Base-by-base conservation (phyloP, 495 filamentous ascomycete species). In the Paragyromitra xinjiangensis region DNA sequence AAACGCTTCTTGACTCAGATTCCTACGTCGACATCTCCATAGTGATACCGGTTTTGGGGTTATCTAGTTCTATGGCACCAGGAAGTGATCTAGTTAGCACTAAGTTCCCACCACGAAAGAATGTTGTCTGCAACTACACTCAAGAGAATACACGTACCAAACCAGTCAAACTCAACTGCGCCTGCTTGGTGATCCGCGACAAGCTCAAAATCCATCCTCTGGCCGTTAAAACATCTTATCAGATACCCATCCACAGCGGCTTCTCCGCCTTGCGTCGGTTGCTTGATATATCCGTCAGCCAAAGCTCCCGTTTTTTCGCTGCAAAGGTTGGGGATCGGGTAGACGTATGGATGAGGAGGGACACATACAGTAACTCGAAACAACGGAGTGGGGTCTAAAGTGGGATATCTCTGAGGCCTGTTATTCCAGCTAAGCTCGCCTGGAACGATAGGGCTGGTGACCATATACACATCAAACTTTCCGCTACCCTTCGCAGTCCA, bases 141-240 rank as follows among this genome's bases (percentile, higher is more conserved):
- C 48, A 4, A 51, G 12, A 42, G 12, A 50, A 44, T 40, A 34
- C 16, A 78, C 55, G 24, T 64, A 78, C 76, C 76, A 70, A 70
- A 78, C 76, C 73, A 78, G 44, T 78, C 64, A 12, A 78, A 50
- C 29, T 78, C 58, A 24, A 64, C 26, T 26, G 29, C 34, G 9
- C 64, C 64, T 39, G 40, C 74, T 34, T 64, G 34, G 37, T n/a
- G 73, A 19, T 76, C 58, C 11, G 76, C 76, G 22, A 78, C 76
- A 70, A 78, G 72, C 44, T 78, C 73, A 45, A 78, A 78, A 40
- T 78, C 73, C 73, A 78, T 78, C 34, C 76, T 78, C 58, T 78
- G 64, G 6, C 73, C 76, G 51, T 71, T 75, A 55, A 69, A 69
- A 16, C 73, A 78, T 5, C 58, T 66, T 3, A 77, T 56, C 16